A percentile compares a stretch with the other conserved stretches of the same genome.
phyloP scores from a whole-genome alignment of 140 eudicot genomes.

The Anethum foeniculum region DNA sequence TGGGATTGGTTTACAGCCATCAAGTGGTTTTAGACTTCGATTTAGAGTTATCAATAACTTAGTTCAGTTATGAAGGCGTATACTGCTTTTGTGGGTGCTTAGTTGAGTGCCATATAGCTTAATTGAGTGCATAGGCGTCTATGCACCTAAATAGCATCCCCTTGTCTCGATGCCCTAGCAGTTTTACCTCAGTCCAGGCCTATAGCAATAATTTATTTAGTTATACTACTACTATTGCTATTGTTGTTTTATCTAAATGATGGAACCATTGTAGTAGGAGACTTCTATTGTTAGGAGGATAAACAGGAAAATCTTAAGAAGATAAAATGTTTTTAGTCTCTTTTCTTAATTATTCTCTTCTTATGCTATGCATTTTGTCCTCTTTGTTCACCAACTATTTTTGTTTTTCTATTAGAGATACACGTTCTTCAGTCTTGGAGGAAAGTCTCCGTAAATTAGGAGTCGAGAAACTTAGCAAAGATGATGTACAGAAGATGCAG shows the following conservation, averaged over 20 bases:
- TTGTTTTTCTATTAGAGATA: conserved; percentile 45
- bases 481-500: conserved; percentile 97
- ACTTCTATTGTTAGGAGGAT: not conserved
- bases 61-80: not conserved
- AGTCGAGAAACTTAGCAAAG: conserved; percentile 94
- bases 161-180: not conserved
- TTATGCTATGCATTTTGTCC: not conserved
- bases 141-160: not conserved
- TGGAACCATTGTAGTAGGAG: not conserved
- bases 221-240: not conserved
- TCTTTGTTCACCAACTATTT: not conserved
- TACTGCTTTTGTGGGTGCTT: not conserved
- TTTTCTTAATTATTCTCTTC: not conserved
- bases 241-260: not conserved
- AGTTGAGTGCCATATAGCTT: not conserved
- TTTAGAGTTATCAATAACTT: not conserved
- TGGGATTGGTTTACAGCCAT: not conserved
- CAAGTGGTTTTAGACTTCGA: not conserved
- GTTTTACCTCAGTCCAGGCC: not conserved
- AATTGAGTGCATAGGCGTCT: not conserved
- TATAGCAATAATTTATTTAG: not conserved
- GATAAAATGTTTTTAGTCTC: not conserved
- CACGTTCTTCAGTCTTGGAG: conserved; percentile 83
- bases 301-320: not conserved
- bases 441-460: conserved; percentile 83